Percentiles rank a stretch among this genome's conserved stretches.
Conservation (phyloP, 768 basidiomycete genomes). For the Ramaria rubella region DNA sequence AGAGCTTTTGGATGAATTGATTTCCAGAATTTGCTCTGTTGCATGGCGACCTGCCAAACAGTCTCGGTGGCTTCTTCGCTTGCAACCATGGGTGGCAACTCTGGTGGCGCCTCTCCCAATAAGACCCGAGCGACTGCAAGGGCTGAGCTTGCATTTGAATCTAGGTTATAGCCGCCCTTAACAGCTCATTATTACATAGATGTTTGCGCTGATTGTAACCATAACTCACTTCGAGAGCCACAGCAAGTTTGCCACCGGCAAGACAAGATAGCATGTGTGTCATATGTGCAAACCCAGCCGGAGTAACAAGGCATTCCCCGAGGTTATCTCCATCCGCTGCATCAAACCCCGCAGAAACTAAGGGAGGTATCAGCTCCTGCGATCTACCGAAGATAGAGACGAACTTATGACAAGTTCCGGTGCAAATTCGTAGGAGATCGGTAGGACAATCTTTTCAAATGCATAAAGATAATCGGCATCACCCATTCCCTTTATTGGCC, state of each 20-base stretch:
- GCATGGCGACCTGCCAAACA: constrained; percentile 77
- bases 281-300: constrained; percentile 96
- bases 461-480: constrained; percentile 97
- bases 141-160: constrained; percentile 81
- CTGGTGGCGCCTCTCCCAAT: constrained; percentile 82
- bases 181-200: too few relatives aligned
- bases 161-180: constrained; percentile 95
- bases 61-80: constrained; percentile 82
- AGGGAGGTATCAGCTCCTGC: background rate
- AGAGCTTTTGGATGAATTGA: constrained; percentile 73
- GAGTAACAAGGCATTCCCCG: constrained; percentile 86
- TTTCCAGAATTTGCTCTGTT: constrained; percentile 92
- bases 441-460: constrained; percentile 94
- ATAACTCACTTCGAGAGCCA: constrained; percentile 80
- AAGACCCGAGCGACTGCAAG: constrained; percentile 81
- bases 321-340: constrained; percentile 90
- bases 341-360: constrained; percentile 98
- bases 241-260: constrained; percentile 82
- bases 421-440: constrained; percentile 92
- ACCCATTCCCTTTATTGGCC: constrained; percentile 82
- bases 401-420: constrained; percentile 94
- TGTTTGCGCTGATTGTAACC: background rate
- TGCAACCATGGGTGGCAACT: constrained; percentile 65
- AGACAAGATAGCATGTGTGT: constrained; percentile 91
- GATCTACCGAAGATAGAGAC: constrained; percentile 22